Percentiles rank a stretch among this genome's conserved stretches.
Conservation (phyloP, 2,329 filamentous ascomycete genomes). For the Zasmidium citrigriseum region DNA sequence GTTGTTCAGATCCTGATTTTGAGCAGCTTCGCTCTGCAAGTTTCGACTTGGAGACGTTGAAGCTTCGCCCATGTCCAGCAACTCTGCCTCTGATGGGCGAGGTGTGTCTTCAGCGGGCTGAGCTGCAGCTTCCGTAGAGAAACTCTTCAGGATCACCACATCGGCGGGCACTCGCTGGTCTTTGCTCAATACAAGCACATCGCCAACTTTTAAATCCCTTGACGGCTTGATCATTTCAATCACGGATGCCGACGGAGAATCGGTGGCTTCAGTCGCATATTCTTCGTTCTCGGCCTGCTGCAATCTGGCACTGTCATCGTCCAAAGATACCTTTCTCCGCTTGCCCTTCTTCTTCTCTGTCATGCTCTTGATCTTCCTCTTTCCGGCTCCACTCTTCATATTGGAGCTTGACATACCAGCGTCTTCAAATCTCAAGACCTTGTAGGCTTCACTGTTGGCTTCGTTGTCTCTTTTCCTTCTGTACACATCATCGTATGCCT, state of each 20-base stretch:
- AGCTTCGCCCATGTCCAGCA: constrained; percentile 28
- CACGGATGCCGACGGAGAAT: constrained; percentile 38
- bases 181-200: constrained; percentile 89
- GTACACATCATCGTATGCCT: constrained; percentile 90
- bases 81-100: constrained; percentile 20
- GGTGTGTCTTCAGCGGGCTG: constrained; percentile 41
- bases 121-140: constrained; percentile 56
- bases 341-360: constrained; percentile 36
- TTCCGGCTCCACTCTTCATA: constrained; percentile 26
- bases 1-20: constrained; percentile 27
- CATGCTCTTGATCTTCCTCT: constrained; percentile 33
- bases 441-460: constrained; percentile 89
- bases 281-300: constrained; percentile 71
- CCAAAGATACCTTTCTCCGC: constrained; percentile 35
- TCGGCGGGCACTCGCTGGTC: constrained; percentile 93
- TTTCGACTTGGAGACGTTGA: constrained; percentile 21
- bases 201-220: constrained; percentile 86
- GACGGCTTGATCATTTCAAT: constrained; percentile 77
- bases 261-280: constrained; percentile 48
- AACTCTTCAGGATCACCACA: constrained; percentile 87
- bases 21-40: constrained; percentile 27
- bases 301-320: constrained; percentile 45
- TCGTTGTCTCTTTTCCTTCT: constrained; percentile 84
- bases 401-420: constrained; percentile 35
- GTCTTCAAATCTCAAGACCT: constrained; percentile 71